Evolutionary conservation across 352 stramenopile species (phyloP).

Genomic region (Albugo laibachii): DNA sequence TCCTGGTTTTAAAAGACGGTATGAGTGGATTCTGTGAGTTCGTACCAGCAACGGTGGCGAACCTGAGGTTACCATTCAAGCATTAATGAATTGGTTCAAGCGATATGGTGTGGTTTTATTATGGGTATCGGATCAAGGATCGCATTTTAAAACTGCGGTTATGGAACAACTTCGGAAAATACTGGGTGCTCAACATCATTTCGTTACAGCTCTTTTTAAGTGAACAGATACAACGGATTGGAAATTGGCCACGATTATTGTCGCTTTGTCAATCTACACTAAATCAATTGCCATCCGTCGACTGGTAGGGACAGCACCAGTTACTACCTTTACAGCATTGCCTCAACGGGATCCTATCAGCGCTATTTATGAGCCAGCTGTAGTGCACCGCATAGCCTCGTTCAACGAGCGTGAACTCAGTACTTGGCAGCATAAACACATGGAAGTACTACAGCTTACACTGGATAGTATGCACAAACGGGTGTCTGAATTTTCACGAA

Average conservation of each 20-base stretch:
- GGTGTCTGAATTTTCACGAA: not conserved
- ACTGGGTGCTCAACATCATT: constrained; percentile 10
- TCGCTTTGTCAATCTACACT: constrained; percentile 1
- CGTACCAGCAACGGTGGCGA: not conserved
- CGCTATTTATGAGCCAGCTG: too few relatives aligned
- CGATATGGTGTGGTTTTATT: constrained; percentile 6
- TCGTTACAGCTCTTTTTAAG: constrained; percentile 7
- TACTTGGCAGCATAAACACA: not conserved
- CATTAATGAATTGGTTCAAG: constrained; percentile 5
- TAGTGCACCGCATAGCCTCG: too few relatives aligned
- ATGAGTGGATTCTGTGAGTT: constrained; percentile 14
- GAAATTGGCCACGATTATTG: not conserved
- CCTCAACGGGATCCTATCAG: too few relatives aligned
- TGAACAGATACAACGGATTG: not conserved
- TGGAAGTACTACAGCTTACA: not conserved
- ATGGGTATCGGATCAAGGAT: constrained; percentile 14
- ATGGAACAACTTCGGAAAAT: constrained; percentile 4
- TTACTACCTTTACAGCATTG: constrained; percentile 1
- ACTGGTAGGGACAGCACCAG: not conserved
- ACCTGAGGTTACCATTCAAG: not conserved
- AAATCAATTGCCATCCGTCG: constrained; percentile 2
- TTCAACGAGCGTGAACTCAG: constrained; percentile 1
- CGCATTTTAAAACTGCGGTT: constrained; percentile 15
- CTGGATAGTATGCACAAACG: constrained; percentile 4
- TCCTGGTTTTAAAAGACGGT: constrained; percentile 14